Conservation (phyloP, 2,329 filamentous ascomycete species). For the Aspergillus sp. region DNA sequence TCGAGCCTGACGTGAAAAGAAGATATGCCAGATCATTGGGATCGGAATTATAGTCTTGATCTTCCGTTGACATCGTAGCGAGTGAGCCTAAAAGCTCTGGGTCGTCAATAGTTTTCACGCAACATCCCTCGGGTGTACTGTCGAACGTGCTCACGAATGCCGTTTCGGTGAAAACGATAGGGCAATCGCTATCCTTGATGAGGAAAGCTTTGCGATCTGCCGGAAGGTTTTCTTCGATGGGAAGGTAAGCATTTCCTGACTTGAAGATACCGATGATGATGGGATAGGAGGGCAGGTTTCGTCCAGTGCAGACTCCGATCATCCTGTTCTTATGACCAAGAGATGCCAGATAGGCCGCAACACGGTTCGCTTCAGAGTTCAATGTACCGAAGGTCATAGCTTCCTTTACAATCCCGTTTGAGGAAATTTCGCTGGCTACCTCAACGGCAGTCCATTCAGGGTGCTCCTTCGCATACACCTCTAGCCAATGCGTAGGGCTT, state of each 20-base stretch:
- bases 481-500: conserved; percentile 34
- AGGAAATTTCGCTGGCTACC: conserved; percentile 25
- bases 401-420: conserved; percentile 24
- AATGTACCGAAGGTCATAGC: conserved; percentile 29
- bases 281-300: conserved; percentile 30
- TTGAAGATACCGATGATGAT: conserved; percentile 36
- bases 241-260: conserved; percentile 38
- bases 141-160: conserved; percentile 21
- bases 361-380: conserved; percentile 26
- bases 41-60: conserved; percentile 17
- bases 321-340: conserved; percentile 25
- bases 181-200: conserved; percentile 29
- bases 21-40: conserved; percentile 46
- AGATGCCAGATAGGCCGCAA: conserved; percentile 27
- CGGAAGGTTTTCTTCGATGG: conserved; percentile 36
- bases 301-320: conserved; percentile 32
- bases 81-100: conserved; percentile 18
- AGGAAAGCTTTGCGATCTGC: conserved; percentile 33
- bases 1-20: conserved; percentile 92
- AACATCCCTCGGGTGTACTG: conserved; percentile 22
- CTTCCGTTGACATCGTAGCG: conserved; percentile 18
- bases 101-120: conserved; percentile 26
- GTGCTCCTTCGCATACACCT: conserved; percentile 25
- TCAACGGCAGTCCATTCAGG: conserved; percentile 35
- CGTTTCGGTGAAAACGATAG: conserved; percentile 32